These are phyloP conservation scores for Apiospora malaysiana DNA, from an alignment of 2,329 filamentous ascomycete species.

Conservation along the genomic window DNA sequence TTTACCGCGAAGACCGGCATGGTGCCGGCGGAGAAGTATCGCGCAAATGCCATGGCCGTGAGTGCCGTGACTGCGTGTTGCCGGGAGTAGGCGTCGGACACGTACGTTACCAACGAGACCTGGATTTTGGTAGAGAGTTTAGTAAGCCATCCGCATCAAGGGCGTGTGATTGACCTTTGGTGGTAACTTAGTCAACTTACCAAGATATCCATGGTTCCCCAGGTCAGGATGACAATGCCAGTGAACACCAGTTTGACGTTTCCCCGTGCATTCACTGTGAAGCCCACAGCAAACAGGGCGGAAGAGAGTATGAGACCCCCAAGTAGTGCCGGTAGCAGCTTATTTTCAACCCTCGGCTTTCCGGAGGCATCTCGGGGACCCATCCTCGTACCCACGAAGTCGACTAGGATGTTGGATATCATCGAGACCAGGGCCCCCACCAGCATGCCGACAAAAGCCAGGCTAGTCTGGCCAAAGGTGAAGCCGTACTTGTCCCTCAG, in stretches of 20 bases:
- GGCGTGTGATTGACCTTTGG: constrained; percentile 6
- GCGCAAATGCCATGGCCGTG: constrained; percentile 38
- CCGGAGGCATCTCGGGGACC: neutral
- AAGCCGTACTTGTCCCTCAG: constrained; percentile 21
- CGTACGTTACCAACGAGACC: constrained; percentile 42
- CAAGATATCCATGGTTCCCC: constrained; percentile 9
- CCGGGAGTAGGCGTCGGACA: constrained; percentile 44
- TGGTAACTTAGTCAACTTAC: constrained; percentile 26
- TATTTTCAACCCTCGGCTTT: neutral
- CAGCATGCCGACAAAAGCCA: constrained; percentile 21
- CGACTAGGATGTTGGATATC: constrained; percentile 6
- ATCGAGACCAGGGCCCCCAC: neutral
- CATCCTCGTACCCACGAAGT: neutral
- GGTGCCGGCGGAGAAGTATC: constrained; percentile 36
- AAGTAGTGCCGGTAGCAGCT: neutral
- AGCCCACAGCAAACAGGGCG: constrained; percentile 44
- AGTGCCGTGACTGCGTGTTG: constrained; percentile 42
- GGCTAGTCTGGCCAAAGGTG: constrained; percentile 8
- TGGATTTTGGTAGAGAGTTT: constrained; percentile 31
- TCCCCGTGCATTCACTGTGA: neutral
- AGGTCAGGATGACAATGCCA: neutral
- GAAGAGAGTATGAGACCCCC: constrained; percentile 26
- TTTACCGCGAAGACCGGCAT: constrained; percentile 18
- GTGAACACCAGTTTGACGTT: neutral
- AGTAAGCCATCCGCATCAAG: neutral